These are phyloP conservation scores for Geranium incanum DNA, from an alignment of 441 rosid genomes.

Conservation along the genomic window DNA sequence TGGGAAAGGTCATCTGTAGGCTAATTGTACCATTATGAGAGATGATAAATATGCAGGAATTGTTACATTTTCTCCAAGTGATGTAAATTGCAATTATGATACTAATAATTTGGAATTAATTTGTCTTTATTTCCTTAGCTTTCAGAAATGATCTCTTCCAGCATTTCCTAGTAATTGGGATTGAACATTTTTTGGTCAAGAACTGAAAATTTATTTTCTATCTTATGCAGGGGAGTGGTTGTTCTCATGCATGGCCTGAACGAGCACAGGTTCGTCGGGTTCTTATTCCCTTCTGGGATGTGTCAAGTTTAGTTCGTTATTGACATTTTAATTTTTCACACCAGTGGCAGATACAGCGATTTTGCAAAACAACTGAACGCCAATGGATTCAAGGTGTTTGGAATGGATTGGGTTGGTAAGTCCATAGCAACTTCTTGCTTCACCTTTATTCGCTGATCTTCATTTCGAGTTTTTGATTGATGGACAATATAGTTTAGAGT, in stretches of 20 bases:
- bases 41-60: no score
- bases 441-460: neutral
- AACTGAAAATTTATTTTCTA: slow-evolving; percentile 11
- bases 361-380: slow-evolving; percentile 72
- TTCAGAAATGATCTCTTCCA: neutral
- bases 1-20: no score
- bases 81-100: no score
- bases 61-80: no score
- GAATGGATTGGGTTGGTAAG: slow-evolving; percentile 86
- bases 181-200: neutral
- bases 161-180: no score
- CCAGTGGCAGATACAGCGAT: slow-evolving; percentile 69
- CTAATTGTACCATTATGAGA: no score
- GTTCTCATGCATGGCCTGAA: slow-evolving; percentile 76
- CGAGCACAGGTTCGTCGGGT: slow-evolving; percentile 68
- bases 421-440: slow-evolving; percentile 14
- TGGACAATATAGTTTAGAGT: no score
- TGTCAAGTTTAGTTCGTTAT: slow-evolving; percentile 8
- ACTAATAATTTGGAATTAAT: no score
- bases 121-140: no score
- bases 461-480: no score
- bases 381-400: slow-evolving; percentile 68
- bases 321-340: slow-evolving; percentile 5
- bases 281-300: neutral
- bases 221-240: slow-evolving; percentile 58